A percentile compares a stretch with the other conserved stretches of the same genome.
These are phyloP conservation scores for Gracilaria domingensis DNA, from an alignment of 23 red algal species.

Conservation along the genomic window DNA sequence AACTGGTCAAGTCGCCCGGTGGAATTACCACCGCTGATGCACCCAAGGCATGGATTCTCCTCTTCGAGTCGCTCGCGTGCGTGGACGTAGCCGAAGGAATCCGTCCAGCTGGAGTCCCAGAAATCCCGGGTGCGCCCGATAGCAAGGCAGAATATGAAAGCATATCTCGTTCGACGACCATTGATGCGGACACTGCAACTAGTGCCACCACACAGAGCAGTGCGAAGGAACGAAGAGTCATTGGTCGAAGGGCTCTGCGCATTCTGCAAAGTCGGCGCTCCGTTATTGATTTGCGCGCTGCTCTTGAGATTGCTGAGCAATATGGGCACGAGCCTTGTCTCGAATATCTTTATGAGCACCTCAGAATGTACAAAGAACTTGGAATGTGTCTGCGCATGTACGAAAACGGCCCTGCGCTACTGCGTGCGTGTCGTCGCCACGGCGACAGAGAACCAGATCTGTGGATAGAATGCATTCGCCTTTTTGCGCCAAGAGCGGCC, in stretches of 20 bases:
- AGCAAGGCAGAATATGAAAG: constrained; percentile 13
- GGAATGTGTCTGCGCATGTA: constrained; percentile 60
- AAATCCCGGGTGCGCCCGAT: neutral
- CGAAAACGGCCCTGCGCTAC: constrained; percentile 53
- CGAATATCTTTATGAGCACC: constrained; percentile 80
- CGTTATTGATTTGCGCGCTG: constrained; percentile 62
- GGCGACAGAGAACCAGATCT: constrained; percentile 74
- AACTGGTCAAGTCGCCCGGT: constrained; percentile 38
- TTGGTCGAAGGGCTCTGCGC: constrained; percentile 66
- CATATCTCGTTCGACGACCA: neutral
- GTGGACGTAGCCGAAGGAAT: constrained; percentile 58
- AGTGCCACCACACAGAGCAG: neutral
- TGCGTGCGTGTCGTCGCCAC: constrained; percentile 79
- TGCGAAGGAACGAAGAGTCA: constrained; percentile 30
- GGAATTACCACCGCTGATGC: constrained; percentile 46
- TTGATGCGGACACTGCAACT: neutral
- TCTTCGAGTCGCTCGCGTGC: constrained; percentile 66
- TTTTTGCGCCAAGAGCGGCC: constrained; percentile 47
- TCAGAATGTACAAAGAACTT: constrained; percentile 80
- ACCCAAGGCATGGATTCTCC: constrained; percentile 62
- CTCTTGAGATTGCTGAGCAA: constrained; percentile 79
- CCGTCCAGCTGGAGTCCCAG: neutral
- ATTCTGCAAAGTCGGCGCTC: constrained; percentile 69
- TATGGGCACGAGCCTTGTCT: constrained; percentile 81
- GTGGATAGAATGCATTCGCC: constrained; percentile 75